These are phyloP conservation scores for Aureobasidium leucospermi DNA, from an alignment of 2,329 filamentous ascomycete species.

Conservation along the genomic window DNA sequence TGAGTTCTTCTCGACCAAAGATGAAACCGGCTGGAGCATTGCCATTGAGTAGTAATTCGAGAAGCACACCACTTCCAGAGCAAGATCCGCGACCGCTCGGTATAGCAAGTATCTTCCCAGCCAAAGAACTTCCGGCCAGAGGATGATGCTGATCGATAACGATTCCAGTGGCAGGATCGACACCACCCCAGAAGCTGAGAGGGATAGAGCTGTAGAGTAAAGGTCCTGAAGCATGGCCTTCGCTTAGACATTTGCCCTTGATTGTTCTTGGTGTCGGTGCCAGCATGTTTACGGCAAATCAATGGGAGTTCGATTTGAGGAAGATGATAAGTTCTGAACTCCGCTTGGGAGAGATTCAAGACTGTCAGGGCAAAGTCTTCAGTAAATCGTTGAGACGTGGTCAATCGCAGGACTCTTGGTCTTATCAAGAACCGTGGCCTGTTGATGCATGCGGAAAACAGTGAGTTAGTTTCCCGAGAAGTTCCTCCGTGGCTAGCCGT, in stretches of 20 bases:
- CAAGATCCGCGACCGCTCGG: conserved; percentile 43
- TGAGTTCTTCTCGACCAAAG: conserved; percentile 37
- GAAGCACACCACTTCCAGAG: conserved; percentile 38
- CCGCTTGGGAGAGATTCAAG: too few relatives aligned
- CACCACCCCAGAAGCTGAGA: conserved; percentile 43
- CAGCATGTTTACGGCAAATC: neutral
- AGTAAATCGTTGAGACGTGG: too few relatives aligned
- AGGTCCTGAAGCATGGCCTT: neutral
- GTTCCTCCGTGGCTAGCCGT: neutral
- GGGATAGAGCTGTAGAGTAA: neutral
- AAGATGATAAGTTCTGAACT: too few relatives aligned
- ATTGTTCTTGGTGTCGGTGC: neutral
- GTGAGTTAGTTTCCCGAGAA: neutral
- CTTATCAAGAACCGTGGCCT: neutral
- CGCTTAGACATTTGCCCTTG: neutral
- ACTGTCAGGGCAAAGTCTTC: too few relatives aligned
- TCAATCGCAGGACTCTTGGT: too few relatives aligned
- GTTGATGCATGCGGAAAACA: neutral
- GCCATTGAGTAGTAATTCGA: conserved; percentile 38
- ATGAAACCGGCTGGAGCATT: conserved; percentile 35
- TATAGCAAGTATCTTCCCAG: conserved; percentile 34
- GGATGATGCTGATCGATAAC: conserved; percentile 41
- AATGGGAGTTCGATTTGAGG: neutral
- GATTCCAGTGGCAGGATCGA: conserved; percentile 33
- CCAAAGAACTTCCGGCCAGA: conserved; percentile 28